phyloP scores from a whole-genome alignment of 495 filamentous ascomycete species.

The Cetradonia linearis region DNA sequence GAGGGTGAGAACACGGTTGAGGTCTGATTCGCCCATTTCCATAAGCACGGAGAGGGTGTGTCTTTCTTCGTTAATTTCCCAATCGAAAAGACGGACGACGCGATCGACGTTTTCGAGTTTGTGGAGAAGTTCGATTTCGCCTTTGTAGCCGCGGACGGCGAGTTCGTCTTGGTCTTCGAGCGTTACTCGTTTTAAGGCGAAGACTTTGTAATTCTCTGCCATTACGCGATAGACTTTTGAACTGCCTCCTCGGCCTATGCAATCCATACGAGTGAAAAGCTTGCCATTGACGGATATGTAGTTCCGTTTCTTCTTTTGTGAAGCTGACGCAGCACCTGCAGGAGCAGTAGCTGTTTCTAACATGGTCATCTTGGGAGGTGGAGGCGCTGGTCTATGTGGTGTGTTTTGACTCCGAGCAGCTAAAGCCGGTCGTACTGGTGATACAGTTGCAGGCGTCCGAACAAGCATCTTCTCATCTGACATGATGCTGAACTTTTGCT shows the following conservation, averaged over 20 bases:
- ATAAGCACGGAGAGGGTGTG: constrained; percentile 84
- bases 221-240: constrained; percentile 93
- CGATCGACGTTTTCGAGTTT: constrained; percentile 74
- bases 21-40: constrained; percentile 94
- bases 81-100: constrained; percentile 83
- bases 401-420: constrained; percentile 70
- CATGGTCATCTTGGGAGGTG: constrained; percentile 90
- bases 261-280: constrained; percentile 76
- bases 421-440: constrained; percentile 60
- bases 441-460: constrained; percentile 33
- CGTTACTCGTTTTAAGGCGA: constrained; percentile 86
- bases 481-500: constrained; percentile 45
- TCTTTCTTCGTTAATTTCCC: constrained; percentile 83
- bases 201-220: constrained; percentile 89
- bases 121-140: constrained; percentile 86
- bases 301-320: constrained; percentile 64
- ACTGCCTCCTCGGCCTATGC: constrained; percentile 83
- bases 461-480: constrained; percentile 42
- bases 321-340: constrained; percentile 64
- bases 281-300: constrained; percentile 84
- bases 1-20: constrained; percentile 73
- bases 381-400: constrained; percentile 67
- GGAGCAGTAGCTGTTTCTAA: constrained; percentile 81
- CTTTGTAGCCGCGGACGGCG: constrained; percentile 81
- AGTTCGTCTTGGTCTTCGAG: constrained; percentile 80